These are phyloP conservation scores for Emmonsiellopsis sp. DNA, from an alignment of 2,329 filamentous ascomycete species.

Conservation along the genomic window DNA sequence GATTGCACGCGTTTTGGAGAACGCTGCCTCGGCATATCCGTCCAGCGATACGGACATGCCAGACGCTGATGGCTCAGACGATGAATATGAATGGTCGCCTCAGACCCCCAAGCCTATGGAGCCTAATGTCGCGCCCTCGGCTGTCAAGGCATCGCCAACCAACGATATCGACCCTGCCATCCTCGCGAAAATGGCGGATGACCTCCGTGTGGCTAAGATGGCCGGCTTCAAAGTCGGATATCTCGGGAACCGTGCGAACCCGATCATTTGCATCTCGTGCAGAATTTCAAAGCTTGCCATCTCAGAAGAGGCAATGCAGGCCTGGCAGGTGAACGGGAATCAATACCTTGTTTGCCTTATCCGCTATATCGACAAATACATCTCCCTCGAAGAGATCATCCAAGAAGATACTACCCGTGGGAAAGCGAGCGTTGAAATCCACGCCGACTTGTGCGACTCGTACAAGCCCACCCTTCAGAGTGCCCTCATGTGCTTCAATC, in stretches of 20 bases:
- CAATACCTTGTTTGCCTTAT: conserved; percentile 70
- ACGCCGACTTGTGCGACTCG: conserved; percentile 58
- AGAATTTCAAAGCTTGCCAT: conserved; percentile 61
- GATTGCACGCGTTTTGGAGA: conserved; percentile 31
- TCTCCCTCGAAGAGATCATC: conserved; percentile 46
- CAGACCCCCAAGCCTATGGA: conserved; percentile 7
- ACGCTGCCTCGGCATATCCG: conserved; percentile 16
- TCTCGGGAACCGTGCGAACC: conserved; percentile 43
- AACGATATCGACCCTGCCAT: not conserved
- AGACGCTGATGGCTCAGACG: conserved; percentile 24
- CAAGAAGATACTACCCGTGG: conserved; percentile 26
- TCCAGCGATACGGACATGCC: conserved; percentile 11
- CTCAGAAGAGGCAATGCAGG: conserved; percentile 62
- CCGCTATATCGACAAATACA: conserved; percentile 54
- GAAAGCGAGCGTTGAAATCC: conserved; percentile 44
- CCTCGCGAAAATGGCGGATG: conserved; percentile 40
- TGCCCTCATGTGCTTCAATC: conserved; percentile 43
- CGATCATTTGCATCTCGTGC: conserved; percentile 56
- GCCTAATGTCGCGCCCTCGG: not conserved
- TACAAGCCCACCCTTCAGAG: conserved; percentile 60
- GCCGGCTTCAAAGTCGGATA: conserved; percentile 64
- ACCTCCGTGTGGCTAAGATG: conserved; percentile 51
- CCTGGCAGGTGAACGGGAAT: conserved; percentile 59
- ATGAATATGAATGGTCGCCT: conserved; percentile 25
- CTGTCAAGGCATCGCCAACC: not conserved